These are phyloP conservation scores for Lipomyces orientalis DNA, from an alignment of 805 yeast genomes.

Conservation along the genomic window DNA sequence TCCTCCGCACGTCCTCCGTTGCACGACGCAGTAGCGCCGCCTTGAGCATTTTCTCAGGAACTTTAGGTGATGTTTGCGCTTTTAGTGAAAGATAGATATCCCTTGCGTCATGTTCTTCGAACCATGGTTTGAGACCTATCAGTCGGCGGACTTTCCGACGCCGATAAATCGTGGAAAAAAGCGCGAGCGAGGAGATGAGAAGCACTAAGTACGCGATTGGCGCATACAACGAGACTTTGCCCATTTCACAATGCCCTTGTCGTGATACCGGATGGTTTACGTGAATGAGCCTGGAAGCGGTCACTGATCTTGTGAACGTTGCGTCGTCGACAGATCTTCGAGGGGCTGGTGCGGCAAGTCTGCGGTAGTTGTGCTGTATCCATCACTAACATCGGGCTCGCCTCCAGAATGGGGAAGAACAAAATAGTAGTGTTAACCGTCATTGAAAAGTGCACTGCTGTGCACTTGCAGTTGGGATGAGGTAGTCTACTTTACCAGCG, in stretches of 20 bases:
- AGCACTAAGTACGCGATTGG: conserved; percentile 36
- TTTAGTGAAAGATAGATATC: conserved; percentile 67
- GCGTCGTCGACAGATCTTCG: background rate
- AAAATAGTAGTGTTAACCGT: background rate
- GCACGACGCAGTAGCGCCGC: conserved; percentile 73
- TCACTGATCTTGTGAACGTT: no score
- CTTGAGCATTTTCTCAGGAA: conserved; percentile 78
- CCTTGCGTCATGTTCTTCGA: conserved; percentile 65
- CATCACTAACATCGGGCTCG: background rate
- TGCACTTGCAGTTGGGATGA: background rate
- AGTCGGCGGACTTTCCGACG: conserved; percentile 52
- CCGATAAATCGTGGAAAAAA: conserved; percentile 36
- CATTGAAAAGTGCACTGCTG: no score
- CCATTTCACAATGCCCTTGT: conserved; percentile 17
- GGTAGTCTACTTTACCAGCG: background rate
- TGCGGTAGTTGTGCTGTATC: background rate
- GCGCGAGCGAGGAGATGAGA: conserved; percentile 32
- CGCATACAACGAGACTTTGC: conserved; percentile 31
- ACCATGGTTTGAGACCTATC: conserved; percentile 70
- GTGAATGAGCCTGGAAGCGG: no score
- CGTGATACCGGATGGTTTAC: background rate
- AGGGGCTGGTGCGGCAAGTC: background rate
- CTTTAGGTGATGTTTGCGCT: conserved; percentile 54
- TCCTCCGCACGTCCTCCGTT: conserved; percentile 85
- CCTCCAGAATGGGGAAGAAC: conserved; percentile 15